Evolutionary conservation across 441 rosid species (phyloP).

Genomic region (Isatis lusitanica): DNA sequence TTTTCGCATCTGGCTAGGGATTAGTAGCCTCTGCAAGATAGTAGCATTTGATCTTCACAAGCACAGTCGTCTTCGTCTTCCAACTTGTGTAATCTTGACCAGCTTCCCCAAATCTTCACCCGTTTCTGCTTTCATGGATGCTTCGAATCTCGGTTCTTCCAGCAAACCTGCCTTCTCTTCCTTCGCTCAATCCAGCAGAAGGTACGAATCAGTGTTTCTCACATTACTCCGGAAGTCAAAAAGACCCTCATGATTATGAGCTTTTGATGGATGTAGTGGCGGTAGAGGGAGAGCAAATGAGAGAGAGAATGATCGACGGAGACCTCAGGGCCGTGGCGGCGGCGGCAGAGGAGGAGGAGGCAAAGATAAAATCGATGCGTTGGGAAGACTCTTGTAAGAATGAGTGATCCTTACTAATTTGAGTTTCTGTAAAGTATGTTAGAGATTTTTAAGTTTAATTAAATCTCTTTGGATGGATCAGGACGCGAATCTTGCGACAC

Average conservation of each 20-base stretch:
- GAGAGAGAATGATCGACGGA: conserved; percentile 35
- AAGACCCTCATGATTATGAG: background rate
- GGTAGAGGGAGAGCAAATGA: conserved; percentile 52
- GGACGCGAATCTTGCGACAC: conserved; percentile 82
- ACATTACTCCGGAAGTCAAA: background rate
- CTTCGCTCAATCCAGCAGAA: conserved; percentile 43
- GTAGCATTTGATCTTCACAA: no score
- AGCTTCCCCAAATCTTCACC: conserved; percentile 16
- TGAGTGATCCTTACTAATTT: background rate
- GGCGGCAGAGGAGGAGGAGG: conserved; percentile 42
- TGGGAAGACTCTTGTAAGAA: conserved; percentile 85
- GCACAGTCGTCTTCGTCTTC: conserved; percentile 31
- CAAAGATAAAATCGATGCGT: conserved; percentile 73
- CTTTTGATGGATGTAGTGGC: conserved; percentile 36
- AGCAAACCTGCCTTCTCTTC: conserved; percentile 43
- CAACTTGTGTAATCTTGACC: conserved; percentile 16
- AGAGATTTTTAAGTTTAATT: background rate
- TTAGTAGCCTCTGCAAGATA: no score
- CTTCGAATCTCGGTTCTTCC: conserved; percentile 22
- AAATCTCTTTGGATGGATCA: conserved; percentile 21
- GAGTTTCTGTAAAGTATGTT: background rate
- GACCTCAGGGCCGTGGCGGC: conserved; percentile 52
- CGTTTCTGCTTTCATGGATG: conserved; percentile 32
- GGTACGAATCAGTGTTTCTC: conserved; percentile 35
- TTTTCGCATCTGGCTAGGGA: no score